A percentile compares a stretch with the other conserved stretches of the same genome.
Conservation (phyloP, 495 filamentous ascomycete genomes). For the Lichenothelia convexa region DNA sequence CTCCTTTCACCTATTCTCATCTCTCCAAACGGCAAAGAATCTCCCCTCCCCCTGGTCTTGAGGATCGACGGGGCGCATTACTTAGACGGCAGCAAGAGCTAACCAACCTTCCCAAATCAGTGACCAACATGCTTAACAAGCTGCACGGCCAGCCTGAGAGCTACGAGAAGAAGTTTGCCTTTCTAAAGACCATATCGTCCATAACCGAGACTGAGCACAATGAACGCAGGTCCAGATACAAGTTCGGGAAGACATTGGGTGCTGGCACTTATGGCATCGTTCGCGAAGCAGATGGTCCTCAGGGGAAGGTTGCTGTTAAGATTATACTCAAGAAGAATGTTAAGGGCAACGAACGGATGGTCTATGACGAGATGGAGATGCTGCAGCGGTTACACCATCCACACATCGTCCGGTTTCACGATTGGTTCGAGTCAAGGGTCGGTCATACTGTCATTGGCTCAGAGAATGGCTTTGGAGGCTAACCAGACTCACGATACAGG, state of each 20-base stretch:
- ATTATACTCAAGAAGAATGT: slow-evolving; percentile 99
- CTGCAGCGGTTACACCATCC: slow-evolving; percentile 78
- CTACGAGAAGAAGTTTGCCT: slow-evolving; percentile 85
- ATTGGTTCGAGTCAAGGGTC: slow-evolving; percentile 97
- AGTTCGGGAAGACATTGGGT: slow-evolving; percentile 81
- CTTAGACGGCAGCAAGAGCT: too few relatives aligned
- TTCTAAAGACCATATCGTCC: slow-evolving; percentile 1
- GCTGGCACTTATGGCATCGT: slow-evolving; percentile 98
- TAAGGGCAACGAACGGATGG: slow-evolving; percentile 94
- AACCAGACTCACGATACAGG: slow-evolving; percentile 30
- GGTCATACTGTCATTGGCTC: slow-evolving; percentile 5
- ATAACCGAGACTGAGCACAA: slow-evolving; percentile 2
- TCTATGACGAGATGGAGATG: slow-evolving; percentile 90
- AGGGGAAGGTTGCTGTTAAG: slow-evolving; percentile 87
- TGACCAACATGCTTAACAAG: slow-evolving; percentile 88
- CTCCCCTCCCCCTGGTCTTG: too few relatives aligned
- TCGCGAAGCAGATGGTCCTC: slow-evolving; percentile 68
- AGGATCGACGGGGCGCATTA: too few relatives aligned
- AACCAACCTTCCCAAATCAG: too few relatives aligned
- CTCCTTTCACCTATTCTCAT: too few relatives aligned
- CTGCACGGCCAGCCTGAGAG: slow-evolving; percentile 92
- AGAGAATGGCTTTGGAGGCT: neutral
- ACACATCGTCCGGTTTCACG: slow-evolving; percentile 92
- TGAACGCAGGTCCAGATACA: slow-evolving; percentile 54
- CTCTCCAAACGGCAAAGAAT: too few relatives aligned